Conservation (phyloP, 2,329 filamentous ascomycete genomes). For the Xylaria digitata region DNA sequence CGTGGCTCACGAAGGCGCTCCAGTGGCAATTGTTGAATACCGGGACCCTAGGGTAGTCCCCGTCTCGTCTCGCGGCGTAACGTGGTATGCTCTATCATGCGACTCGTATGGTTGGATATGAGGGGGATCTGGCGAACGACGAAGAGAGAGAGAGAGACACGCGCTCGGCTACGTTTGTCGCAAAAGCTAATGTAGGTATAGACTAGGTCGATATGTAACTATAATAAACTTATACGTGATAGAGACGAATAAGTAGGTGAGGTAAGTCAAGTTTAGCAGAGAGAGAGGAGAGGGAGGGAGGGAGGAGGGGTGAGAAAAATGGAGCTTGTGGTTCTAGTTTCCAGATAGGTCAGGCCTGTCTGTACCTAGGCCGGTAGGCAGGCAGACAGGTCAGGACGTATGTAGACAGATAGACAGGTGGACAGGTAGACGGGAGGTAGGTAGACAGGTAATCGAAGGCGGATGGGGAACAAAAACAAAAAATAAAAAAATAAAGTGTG, state of each 20-base stretch:
- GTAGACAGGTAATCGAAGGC: conserved; percentile 1
- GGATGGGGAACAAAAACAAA: conserved; percentile 24
- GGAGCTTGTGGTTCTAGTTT: conserved; percentile 35
- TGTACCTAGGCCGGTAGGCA: too few relatives aligned
- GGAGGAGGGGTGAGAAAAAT: conserved; percentile 39
- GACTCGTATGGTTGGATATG: conserved; percentile 17
- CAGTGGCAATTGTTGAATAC: not conserved
- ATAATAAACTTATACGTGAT: conserved; percentile 5
- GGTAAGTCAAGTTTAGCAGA: conserved; percentile 19
- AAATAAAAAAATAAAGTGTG: conserved; percentile 15
- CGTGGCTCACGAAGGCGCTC: not conserved
- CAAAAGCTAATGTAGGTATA: not conserved
- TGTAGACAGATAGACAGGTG: not conserved
- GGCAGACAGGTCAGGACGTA: not conserved
- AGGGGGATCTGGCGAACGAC: conserved; percentile 10
- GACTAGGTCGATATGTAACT: not conserved
- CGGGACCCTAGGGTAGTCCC: not conserved
- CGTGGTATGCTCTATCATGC: conserved; percentile 13
- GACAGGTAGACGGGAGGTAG: not conserved
- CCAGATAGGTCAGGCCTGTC: conserved; percentile 1
- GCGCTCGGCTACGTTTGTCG: not conserved
- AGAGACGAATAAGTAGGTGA: conserved; percentile 20
- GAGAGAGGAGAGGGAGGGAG: not conserved
- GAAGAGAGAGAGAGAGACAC: not conserved
- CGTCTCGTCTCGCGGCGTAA: conserved; percentile 9